A percentile compares a stretch with the other conserved stretches of the same genome.
Conservation (phyloP, 2,329 filamentous ascomycete genomes). For the Didymella lethalis region DNA sequence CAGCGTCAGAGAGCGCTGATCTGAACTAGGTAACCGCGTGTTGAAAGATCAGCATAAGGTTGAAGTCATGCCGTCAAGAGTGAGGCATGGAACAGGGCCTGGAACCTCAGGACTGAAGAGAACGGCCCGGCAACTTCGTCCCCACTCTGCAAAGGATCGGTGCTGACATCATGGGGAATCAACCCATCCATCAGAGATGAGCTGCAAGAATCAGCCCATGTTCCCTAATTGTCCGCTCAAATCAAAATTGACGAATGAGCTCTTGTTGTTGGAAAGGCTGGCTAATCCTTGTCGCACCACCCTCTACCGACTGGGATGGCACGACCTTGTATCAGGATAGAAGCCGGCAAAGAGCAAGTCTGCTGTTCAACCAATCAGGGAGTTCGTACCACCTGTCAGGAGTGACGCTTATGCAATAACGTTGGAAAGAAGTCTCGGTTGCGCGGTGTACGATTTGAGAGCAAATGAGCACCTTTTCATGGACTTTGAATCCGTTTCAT, state of each 20-base stretch:
- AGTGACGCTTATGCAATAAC: constrained; percentile 51
- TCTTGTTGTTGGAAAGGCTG: constrained; percentile 26
- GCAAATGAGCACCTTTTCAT: constrained; percentile 25
- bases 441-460: constrained; percentile 46
- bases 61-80: constrained; percentile 20
- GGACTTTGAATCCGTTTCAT: constrained; percentile 24
- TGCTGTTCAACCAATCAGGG: constrained; percentile 37
- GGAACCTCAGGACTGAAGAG: constrained; percentile 12
- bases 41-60: constrained; percentile 5
- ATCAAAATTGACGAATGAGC: constrained; percentile 33
- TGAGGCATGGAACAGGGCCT: constrained; percentile 29
- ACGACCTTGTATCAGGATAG: constrained; percentile 39
- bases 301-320: constrained; percentile 41
- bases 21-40: constrained; percentile 5
- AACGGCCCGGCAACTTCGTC: constrained; percentile 12
- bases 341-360: constrained; percentile 42
- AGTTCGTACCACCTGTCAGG: constrained; percentile 32
- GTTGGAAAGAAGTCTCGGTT: constrained; percentile 47
- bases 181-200: constrained; percentile 27
- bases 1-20: constrained; percentile 3
- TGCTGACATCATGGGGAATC: constrained; percentile 43
- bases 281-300: constrained; percentile 39
- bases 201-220: constrained; percentile 50
- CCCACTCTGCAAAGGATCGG: constrained; percentile 29
- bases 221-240: constrained; percentile 43